Percentiles rank a stretch among this genome's conserved stretches.
Conservation (phyloP, 306 rosid species). For the Corylus heterophylla region DNA sequence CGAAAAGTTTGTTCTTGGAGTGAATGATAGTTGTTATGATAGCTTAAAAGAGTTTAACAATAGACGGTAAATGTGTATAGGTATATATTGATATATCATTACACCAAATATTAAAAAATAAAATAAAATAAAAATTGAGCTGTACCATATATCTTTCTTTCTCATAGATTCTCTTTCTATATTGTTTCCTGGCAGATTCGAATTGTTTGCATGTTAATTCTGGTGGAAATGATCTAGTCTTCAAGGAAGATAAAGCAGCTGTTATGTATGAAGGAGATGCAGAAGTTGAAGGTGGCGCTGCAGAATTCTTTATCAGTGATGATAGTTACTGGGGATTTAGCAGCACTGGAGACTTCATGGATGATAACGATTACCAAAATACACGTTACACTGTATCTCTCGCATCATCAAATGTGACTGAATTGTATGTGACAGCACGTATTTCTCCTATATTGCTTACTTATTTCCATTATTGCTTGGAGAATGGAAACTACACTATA, state of each 20-base stretch:
- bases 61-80: background rate
- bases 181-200: constrained; percentile 52
- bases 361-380: constrained; percentile 41
- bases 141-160: constrained; percentile 2
- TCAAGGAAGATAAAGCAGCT: constrained; percentile 22
- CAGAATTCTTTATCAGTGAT: constrained; percentile 22
- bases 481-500: constrained; percentile 60
- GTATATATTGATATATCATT: background rate
- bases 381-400: constrained; percentile 36
- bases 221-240: constrained; percentile 45
- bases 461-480: constrained; percentile 73
- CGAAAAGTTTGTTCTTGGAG: too few relatives aligned
- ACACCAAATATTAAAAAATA: background rate
- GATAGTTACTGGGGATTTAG: constrained; percentile 48
- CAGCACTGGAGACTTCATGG: constrained; percentile 60
- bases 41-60: background rate
- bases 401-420: constrained; percentile 43
- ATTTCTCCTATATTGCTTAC: constrained; percentile 57
- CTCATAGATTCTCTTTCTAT: constrained; percentile 10
- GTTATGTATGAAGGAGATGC: constrained; percentile 44
- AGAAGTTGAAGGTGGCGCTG: constrained; percentile 41
- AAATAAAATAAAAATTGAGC: too few relatives aligned
- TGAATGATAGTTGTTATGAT: background rate
- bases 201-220: constrained; percentile 63
- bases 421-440: constrained; percentile 56